A percentile compares a stretch with the other conserved stretches of the same genome.
Evolutionary conservation across 176 grass and related monocot genomes (phyloP).

Genomic region (Alopecurus myosuroides): DNA sequence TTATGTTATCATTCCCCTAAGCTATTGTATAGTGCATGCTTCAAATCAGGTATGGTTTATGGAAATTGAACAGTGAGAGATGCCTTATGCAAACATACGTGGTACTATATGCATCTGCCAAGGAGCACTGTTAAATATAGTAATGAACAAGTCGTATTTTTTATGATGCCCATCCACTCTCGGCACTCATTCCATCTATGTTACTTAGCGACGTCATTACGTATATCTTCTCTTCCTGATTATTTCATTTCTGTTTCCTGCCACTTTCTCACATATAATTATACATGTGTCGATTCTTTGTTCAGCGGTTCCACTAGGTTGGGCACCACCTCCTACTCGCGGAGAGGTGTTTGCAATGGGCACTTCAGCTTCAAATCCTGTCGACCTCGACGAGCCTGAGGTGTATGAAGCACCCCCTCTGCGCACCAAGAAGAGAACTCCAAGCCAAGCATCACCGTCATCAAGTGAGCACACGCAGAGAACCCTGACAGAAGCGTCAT

Average conservation of each 20-base stretch:
- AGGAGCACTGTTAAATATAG: not conserved
- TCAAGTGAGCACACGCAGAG: not conserved
- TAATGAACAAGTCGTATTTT: constrained; percentile 5
- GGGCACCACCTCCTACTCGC: constrained; percentile 15
- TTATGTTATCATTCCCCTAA: not conserved
- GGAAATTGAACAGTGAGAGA: not conserved
- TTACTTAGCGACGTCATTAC: not conserved
- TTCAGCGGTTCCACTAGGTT: constrained; percentile 30
- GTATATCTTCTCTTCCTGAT: not conserved
- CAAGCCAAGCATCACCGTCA: not conserved
- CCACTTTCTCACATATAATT: constrained; percentile 16
- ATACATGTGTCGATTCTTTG: not conserved
- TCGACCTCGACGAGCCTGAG: not conserved
- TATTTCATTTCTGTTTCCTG: not conserved
- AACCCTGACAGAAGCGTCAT: not conserved
- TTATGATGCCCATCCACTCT: not conserved
- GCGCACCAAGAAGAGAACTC: not conserved
- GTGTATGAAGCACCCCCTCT: not conserved
- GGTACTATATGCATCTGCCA: not conserved
- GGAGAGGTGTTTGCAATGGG: constrained; percentile 1
- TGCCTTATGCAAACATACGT: not conserved
- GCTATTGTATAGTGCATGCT: not conserved
- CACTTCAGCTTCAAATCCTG: not conserved
- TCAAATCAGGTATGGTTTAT: not conserved
- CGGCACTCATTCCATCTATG: not conserved